Evolutionary conservation across 768 basidiomycete species (phyloP), one percentile per base, ranked within the genome.

Genomic region (Neoboletus magnificus): DNA sequence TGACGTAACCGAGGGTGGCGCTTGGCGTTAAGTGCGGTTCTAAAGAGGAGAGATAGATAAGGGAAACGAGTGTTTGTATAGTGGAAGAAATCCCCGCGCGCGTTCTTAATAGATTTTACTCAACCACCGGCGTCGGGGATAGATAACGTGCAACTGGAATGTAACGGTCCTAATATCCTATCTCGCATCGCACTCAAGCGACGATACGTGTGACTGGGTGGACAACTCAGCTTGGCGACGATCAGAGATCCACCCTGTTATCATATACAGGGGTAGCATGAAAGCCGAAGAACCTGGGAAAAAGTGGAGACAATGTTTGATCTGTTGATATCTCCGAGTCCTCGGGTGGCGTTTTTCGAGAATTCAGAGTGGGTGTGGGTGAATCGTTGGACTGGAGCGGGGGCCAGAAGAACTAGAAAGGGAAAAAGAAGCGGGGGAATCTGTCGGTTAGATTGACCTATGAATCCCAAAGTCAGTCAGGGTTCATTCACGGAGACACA

Each of bases 151-250:
- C 27, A 27, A 55, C 33, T 12, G 44, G 18, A n/a, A n/a, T n/a
- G n/a, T n/a, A n/a, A 29, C 45, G 30, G 36, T 29, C 20, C 22
- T 37, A 22, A 12, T 11, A 30, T 32, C 57, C 22, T 49, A 60
- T 55, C 58, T 49, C 36, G 41, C 20, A 30, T 55, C 36, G 46
- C 32, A 5, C 30, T 13, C 41, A 44, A 48, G 58, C 41, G 58
- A 59, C 20, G 41, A 47, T 15, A 44, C n/a, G 15, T 23, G 40
- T 18, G 50, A 23, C 42, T 27, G 36, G 44, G 27, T 33, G 20
- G 29, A 3, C 1, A 48, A 27, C 42, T 7, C 29, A 36, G 22
- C 50, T 52, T 61, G 47, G 37, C 54, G 39, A 45, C 39, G 47
- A 52, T 41, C 18, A 52, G 37, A 29, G 3, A 3, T 23, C 32